Evolutionary conservation across 306 rosid genomes (phyloP).

Genomic region (Vigna radiata): DNA sequence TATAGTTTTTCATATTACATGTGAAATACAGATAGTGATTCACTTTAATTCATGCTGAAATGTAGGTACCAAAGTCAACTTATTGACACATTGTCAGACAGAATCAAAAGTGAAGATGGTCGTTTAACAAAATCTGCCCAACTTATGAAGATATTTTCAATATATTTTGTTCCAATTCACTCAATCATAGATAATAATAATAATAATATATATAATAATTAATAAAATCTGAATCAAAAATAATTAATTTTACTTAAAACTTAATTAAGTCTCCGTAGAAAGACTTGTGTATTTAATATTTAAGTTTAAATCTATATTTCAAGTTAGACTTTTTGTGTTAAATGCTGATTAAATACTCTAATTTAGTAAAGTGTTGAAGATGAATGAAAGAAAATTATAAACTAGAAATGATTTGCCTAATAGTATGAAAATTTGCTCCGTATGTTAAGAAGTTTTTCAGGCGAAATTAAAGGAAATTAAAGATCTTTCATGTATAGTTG

Average conservation of each 20-base stretch:
- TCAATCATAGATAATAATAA: too few relatives aligned
- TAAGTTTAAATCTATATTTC: background rate
- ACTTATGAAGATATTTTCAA: background rate
- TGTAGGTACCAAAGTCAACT: background rate
- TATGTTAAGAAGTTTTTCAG: too few relatives aligned
- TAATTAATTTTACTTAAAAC: too few relatives aligned
- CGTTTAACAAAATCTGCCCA: background rate
- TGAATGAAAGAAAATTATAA: background rate
- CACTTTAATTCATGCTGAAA: background rate
- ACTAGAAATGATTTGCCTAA: background rate
- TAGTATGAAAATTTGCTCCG: background rate
- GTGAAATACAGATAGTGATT: too few relatives aligned
- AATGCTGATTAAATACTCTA: background rate
- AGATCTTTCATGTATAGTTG: background rate
- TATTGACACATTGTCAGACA: background rate
- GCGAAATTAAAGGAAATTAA: background rate
- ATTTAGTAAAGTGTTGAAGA: background rate
- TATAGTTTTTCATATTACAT: too few relatives aligned
- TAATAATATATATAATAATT: too few relatives aligned
- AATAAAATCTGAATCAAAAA: too few relatives aligned
- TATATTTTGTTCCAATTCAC: too few relatives aligned
- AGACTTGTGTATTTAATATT: too few relatives aligned
- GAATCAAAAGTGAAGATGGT: background rate
- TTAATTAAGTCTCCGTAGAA: too few relatives aligned
- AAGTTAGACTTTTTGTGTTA: background rate